Evolutionary conservation across 305 asterid genomes (phyloP).

Genomic region (Solanum hybrid): DNA sequence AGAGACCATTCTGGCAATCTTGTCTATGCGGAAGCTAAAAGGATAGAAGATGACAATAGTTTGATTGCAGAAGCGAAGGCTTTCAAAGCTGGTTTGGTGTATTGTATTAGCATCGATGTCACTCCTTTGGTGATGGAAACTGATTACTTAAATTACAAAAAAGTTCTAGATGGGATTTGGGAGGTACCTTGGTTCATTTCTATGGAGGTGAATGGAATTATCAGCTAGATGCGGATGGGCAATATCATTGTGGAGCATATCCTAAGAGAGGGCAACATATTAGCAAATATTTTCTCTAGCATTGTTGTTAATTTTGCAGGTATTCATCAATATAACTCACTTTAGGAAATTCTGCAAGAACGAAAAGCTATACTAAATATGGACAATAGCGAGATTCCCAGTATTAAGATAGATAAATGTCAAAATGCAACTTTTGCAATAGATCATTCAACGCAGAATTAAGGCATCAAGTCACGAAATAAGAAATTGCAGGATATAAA

Average conservation of each 20-base stretch:
- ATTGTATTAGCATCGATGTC: background rate
- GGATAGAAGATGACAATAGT: background rate
- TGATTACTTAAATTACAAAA: background rate
- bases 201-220: background rate
- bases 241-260: background rate
- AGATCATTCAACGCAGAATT: background rate
- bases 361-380: background rate
- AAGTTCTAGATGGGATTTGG: background rate
- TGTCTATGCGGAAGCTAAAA: background rate
- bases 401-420: background rate
- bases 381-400: background rate
- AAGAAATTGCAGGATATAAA: background rate
- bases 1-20: background rate
- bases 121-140: background rate
- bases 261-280: background rate
- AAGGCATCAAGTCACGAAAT: background rate
- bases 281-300: background rate
- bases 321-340: background rate
- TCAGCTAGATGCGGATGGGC: background rate
- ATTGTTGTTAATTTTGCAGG: background rate
- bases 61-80: background rate
- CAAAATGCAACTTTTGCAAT: background rate
- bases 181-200: background rate
- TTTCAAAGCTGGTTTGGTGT: background rate
- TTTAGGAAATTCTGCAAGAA: background rate